phyloP scores from a whole-genome alignment of 352 stramenopile genomes.

The Peronospora belbahrii region DNA sequence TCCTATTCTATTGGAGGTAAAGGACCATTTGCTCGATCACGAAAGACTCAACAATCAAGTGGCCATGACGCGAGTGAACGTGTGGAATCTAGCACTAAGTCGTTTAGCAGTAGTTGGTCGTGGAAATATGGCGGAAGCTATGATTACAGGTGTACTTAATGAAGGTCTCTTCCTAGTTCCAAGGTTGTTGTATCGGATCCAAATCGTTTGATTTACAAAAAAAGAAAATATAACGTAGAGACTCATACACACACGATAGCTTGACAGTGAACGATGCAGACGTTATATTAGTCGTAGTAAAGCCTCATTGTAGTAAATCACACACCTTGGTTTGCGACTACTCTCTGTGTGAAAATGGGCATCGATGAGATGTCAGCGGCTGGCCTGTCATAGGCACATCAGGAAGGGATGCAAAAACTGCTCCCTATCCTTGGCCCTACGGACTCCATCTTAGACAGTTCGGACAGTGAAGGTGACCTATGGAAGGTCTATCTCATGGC shows the following conservation, averaged over 20 bases:
- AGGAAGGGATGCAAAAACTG: too few relatives aligned
- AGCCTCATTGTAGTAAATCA: too few relatives aligned
- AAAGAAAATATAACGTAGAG: constrained; percentile 57
- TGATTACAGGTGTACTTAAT: constrained; percentile 71
- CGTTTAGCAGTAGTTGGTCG: constrained; percentile 77
- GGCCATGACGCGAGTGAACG: not conserved
- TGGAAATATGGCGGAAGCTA: constrained; percentile 87
- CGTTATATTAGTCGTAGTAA: constrained; percentile 90
- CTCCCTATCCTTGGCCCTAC: too few relatives aligned
- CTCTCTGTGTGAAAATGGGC: too few relatives aligned
- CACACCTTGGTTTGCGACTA: too few relatives aligned
- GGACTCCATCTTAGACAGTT: too few relatives aligned
- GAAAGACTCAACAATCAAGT: constrained; percentile 10
- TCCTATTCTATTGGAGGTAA: constrained; percentile 14
- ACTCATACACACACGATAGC: constrained; percentile 59
- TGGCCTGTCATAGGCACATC: too few relatives aligned
- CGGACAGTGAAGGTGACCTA: too few relatives aligned
- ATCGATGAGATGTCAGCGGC: too few relatives aligned
- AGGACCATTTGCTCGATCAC: constrained; percentile 19
- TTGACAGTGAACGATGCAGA: constrained; percentile 66
- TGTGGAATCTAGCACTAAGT: constrained; percentile 32
- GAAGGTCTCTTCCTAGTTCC: constrained; percentile 45
- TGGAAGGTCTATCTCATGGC: too few relatives aligned
- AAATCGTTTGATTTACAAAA: constrained; percentile 58
- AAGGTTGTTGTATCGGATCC: constrained; percentile 80